phyloP scores from a whole-genome alignment of 495 filamentous ascomycete species.

The Neurospora tetrasperma region DNA sequence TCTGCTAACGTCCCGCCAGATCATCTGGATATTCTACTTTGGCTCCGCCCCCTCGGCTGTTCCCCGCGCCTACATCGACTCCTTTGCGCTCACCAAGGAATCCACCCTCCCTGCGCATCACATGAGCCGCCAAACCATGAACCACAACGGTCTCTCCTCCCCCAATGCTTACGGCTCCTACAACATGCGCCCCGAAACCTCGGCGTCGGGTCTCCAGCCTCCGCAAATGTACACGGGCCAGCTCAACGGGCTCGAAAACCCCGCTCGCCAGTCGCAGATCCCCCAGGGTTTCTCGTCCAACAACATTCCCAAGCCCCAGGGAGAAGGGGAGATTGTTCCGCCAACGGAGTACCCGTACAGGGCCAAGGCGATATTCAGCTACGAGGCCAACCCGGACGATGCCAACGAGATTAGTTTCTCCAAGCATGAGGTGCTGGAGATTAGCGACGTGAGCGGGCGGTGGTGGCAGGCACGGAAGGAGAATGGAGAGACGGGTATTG shows the following conservation, averaged over 20 bases:
- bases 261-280: conserved; percentile 68
- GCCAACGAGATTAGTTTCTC: conserved; percentile 96
- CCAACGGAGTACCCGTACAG: conserved; percentile 94
- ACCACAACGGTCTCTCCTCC: conserved; percentile 17
- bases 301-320: conserved; percentile 23
- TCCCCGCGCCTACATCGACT: conserved; percentile 87
- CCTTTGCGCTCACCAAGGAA: conserved; percentile 89
- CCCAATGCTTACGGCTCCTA: conserved; percentile 30
- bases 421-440: conserved; percentile 94
- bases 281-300: conserved; percentile 20
- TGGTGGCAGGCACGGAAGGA: conserved; percentile 99
- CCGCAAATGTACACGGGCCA: conserved; percentile 98
- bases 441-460: conserved; percentile 90
- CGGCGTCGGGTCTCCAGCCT: conserved; percentile 53
- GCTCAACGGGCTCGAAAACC: conserved; percentile 91
- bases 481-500: conserved; percentile 91
- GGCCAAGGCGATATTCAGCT: conserved; percentile 96
- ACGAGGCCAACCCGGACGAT: conserved; percentile 93
- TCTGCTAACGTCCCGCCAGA: conserved; percentile 40
- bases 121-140: conserved; percentile 57
- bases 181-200: conserved; percentile 64
- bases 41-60: conserved; percentile 83
- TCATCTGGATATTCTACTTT: conserved; percentile 98
- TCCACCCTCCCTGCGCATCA: conserved; percentile 25
- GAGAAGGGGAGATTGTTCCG: conserved; percentile 56